phyloP scores from a whole-genome alignment of 495 filamentous ascomycete species.

The Opeltia flavorubescens region DNA sequence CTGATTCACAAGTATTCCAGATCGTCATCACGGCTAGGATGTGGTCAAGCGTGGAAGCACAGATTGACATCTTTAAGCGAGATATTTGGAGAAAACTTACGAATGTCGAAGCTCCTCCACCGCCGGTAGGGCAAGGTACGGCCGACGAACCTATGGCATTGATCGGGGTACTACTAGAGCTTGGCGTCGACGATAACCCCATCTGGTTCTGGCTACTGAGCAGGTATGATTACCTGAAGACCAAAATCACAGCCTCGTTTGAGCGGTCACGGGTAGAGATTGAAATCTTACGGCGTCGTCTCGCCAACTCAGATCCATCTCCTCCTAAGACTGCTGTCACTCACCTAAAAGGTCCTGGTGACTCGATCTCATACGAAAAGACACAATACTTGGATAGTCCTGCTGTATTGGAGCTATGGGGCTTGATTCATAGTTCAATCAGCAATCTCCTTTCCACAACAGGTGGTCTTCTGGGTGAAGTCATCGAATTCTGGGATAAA shows the following conservation, averaged over 20 bases:
- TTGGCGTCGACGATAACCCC: slow-evolving; percentile 89
- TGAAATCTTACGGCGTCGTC: slow-evolving; percentile 70
- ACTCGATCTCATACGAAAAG: slow-evolving; percentile 41
- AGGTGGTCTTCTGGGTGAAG: slow-evolving; percentile 72
- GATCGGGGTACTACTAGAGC: slow-evolving; percentile 71
- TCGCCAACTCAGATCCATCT: slow-evolving; percentile 59
- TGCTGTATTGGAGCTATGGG: slow-evolving; percentile 80
- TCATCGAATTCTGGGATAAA: slow-evolving; percentile 87
- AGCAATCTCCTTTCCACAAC: slow-evolving; percentile 52
- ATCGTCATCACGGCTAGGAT: slow-evolving; percentile 84
- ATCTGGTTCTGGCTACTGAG: slow-evolving; percentile 91
- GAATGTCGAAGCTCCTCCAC: slow-evolving; percentile 29
- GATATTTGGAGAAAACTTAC: slow-evolving; percentile 73
- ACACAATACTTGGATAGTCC: slow-evolving; percentile 50
- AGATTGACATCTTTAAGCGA: slow-evolving; percentile 72
- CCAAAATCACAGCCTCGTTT: slow-evolving; percentile 60
- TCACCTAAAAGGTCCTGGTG: slow-evolving; percentile 56
- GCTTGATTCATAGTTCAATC: slow-evolving; percentile 59
- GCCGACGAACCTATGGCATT: slow-evolving; percentile 80
- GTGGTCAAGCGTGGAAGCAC: slow-evolving; percentile 80
- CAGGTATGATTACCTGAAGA: slow-evolving; percentile 74
- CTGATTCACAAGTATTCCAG: slow-evolving; percentile 66
- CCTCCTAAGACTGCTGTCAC: slow-evolving; percentile 50
- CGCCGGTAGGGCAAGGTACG: slow-evolving; percentile 28
- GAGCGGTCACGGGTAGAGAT: slow-evolving; percentile 81